Evolutionary conservation across 2,329 filamentous ascomycete species (phyloP).

Genomic region (Hymenoscyphus linearis): DNA sequence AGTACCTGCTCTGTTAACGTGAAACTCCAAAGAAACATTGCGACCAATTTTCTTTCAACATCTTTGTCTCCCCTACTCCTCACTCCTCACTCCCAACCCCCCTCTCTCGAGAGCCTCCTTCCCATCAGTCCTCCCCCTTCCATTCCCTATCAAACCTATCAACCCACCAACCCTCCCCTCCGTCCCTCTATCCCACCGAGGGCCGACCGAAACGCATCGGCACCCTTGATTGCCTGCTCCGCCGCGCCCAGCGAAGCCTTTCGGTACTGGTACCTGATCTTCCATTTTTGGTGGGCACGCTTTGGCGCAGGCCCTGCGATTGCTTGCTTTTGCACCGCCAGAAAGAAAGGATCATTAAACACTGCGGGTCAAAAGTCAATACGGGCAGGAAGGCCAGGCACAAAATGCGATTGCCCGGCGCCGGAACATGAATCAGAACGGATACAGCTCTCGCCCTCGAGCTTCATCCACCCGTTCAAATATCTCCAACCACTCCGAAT

Average conservation of each 20-base stretch:
- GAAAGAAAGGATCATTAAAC: not conserved
- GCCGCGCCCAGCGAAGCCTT: not conserved
- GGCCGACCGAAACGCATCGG: not conserved
- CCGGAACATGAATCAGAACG: not conserved
- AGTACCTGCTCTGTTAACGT: no score
- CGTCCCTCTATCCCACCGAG: not conserved
- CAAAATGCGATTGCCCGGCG: not conserved
- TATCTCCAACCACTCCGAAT: conserved; percentile 22
- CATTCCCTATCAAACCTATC: no score
- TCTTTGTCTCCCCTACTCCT: not conserved
- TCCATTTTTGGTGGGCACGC: not conserved
- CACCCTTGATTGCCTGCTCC: not conserved
- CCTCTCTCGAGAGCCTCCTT: not conserved
- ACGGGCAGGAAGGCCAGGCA: not conserved
- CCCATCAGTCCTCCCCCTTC: no score
- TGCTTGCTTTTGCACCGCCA: not conserved
- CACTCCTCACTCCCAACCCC: not conserved
- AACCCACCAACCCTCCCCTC: not conserved
- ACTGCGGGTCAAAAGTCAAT: not conserved
- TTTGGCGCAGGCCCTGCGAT: not conserved
- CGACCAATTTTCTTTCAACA: not conserved
- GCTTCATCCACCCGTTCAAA: conserved; percentile 32
- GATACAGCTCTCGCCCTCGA: conserved; percentile 26
- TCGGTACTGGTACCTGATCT: not conserved
- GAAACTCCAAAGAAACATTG: not conserved